Evolutionary conservation across 306 rosid species (phyloP), one percentile per base, ranked within the genome.

Genomic region (Astragalus glycyphyllos): DNA sequence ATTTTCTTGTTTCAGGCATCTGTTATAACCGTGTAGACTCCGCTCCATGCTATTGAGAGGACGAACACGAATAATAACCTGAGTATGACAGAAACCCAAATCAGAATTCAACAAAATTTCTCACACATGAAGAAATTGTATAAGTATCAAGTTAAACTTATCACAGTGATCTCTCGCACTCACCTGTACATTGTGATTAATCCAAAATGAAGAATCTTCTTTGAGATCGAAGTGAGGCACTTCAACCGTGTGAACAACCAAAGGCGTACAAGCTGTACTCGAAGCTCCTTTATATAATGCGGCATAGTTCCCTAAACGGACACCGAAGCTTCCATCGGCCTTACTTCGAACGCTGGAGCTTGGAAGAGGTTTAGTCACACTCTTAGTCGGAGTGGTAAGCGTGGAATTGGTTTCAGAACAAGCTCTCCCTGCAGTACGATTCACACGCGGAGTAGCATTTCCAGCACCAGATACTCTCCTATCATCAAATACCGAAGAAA

Each of bases 221-320:
- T 83, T 94, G 14, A 94, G 97, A 71, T 91, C 95, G 66, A 94
- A 94, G 88, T 91, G 92, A 89, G 99, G 97, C 13, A 94, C 99
- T 83, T 91, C 90, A 6, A 94, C 89, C 47, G 92, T 74, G 74
- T 89, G 86, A 58, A 87, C 90, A 75, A 89, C 87, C 0, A 85
- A 78, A 5, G 87, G 79, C 0, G 84, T 67, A 38, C 81, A 77
- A 65, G 81, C 15, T 9, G 84, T 77, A 76, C 82, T 69, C 0
- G 96, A 88, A 71, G 67, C 44, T 69, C 99, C 99, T 87, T 77
- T 94, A 68, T 91, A 91, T 88, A 89, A 77, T 40, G 89, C 73
- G 17, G 84, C 79, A 38, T 81, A 83, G 70, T 85, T 91, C 68
- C 89, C 97, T 1, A 72, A 38, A 26, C 97, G 81, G 68, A 78